Evolutionary conservation across 805 yeast species (phyloP).

Genomic region (Wickerhamomyces xylosicus): DNA sequence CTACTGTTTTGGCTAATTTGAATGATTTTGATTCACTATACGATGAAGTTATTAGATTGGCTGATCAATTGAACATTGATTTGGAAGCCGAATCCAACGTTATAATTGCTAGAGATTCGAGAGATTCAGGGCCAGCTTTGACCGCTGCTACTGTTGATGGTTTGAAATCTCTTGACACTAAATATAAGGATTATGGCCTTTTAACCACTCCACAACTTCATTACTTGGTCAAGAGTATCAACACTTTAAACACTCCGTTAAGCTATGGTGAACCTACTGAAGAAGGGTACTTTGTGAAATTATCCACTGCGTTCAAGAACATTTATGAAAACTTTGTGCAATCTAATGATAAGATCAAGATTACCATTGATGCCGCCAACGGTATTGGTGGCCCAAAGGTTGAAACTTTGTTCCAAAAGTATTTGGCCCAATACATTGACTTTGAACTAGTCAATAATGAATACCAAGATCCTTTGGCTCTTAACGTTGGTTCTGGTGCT

Average conservation of each 20-base stretch:
- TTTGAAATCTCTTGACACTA: slow-evolving; percentile 36
- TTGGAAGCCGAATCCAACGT: slow-evolving; percentile 32
- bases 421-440: slow-evolving; percentile 31
- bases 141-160: slow-evolving; percentile 53
- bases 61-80: slow-evolving; percentile 35
- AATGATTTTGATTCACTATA: slow-evolving; percentile 32
- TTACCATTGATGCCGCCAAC: slow-evolving; percentile 85
- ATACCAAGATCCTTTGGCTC: slow-evolving; percentile 38
- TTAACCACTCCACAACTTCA: slow-evolving; percentile 94
- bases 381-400: slow-evolving; percentile 92
- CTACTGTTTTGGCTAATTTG: slow-evolving; percentile 74
- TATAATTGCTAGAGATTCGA: slow-evolving; percentile 77
- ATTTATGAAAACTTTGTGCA: slow-evolving; percentile 25
- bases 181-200: slow-evolving; percentile 47
- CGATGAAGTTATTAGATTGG: slow-evolving; percentile 27
- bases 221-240: slow-evolving; percentile 65
- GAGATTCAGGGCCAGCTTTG: slow-evolving; percentile 73
- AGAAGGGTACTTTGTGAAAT: slow-evolving; percentile 58
- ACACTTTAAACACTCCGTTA: slow-evolving; percentile 34
- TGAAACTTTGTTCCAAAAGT: slow-evolving; percentile 31
- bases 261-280: slow-evolving; percentile 55
- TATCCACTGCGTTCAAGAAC: slow-evolving; percentile 40
- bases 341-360: slow-evolving; percentile 22
- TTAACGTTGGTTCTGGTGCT: slow-evolving; percentile 86
- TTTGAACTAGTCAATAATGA: slow-evolving; percentile 44